Evolutionary conservation across 1,284 basidiomycete species (phyloP).

Genomic region (Heterobasidion irregulare): DNA sequence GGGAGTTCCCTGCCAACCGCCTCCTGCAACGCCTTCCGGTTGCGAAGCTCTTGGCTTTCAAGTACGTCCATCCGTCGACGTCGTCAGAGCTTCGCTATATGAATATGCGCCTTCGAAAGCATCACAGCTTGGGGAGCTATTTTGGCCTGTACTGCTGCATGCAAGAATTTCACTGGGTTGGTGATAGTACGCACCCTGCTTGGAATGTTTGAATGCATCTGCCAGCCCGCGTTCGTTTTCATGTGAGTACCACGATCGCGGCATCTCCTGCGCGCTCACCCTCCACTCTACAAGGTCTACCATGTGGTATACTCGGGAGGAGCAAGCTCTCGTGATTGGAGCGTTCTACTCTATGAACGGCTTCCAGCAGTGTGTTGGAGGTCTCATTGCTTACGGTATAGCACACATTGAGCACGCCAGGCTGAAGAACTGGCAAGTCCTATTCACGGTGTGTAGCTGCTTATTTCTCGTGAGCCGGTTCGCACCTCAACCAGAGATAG

Average conservation of each 20-base stretch:
- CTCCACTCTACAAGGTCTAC: constrained; percentile 25
- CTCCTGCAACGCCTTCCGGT: constrained; percentile 40
- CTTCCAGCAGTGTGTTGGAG: constrained; percentile 45
- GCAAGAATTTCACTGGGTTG: constrained; percentile 36
- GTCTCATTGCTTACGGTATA: constrained; percentile 41
- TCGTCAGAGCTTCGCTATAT: neutral
- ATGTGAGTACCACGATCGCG: constrained; percentile 11
- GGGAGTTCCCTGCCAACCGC: constrained; percentile 43
- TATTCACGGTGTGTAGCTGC: constrained; percentile 31
- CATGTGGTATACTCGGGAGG: constrained; percentile 45
- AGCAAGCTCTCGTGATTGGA: constrained; percentile 41
- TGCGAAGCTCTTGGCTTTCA: constrained; percentile 38
- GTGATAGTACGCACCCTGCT: constrained; percentile 39
- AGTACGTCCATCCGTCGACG: constrained; percentile 18
- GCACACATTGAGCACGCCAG: constrained; percentile 32
- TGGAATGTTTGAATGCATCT: constrained; percentile 41
- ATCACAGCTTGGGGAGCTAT: constrained; percentile 40
- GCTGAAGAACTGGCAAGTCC: constrained; percentile 44
- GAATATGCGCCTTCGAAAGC: constrained; percentile 14
- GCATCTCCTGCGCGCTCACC: neutral
- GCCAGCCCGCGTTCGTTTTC: constrained; percentile 39
- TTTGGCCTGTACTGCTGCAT: constrained; percentile 39
- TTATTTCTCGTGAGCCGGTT: neutral
- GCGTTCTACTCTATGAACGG: constrained; percentile 46
- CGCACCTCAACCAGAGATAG: constrained; percentile 15